These are phyloP conservation scores for Croton setiger DNA, from an alignment of 441 rosid species.

Conservation along the genomic window DNA sequence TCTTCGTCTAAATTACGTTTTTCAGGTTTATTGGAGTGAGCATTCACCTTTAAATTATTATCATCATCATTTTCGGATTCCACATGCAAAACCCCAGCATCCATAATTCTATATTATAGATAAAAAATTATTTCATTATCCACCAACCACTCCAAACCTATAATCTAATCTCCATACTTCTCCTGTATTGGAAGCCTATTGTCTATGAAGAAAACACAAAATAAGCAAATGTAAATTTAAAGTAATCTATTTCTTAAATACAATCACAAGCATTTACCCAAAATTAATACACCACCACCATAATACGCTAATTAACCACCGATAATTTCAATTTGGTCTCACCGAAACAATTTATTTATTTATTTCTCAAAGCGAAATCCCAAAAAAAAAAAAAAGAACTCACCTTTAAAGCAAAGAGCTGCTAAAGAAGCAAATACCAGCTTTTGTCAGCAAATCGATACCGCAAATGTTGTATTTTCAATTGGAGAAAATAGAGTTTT, in stretches of 20 bases:
- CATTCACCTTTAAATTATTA: slow-evolving; percentile 9
- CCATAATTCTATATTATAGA: slow-evolving; percentile 30
- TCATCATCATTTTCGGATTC: slow-evolving; percentile 30
- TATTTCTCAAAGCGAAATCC: background rate
- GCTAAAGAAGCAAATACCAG: background rate
- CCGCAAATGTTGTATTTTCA: background rate
- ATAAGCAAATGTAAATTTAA: background rate
- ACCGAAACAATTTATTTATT: too few relatives aligned
- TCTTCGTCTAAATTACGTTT: slow-evolving; percentile 29
- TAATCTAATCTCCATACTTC: slow-evolving; percentile 21
- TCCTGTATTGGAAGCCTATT: slow-evolving; percentile 5
- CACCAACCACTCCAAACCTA: slow-evolving; percentile 6
- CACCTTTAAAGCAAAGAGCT: background rate
- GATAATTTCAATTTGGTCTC: background rate
- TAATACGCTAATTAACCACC: background rate
- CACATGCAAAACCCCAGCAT: slow-evolving; percentile 31
- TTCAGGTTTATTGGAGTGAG: slow-evolving; percentile 20
- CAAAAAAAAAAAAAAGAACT: background rate
- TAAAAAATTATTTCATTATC: background rate
- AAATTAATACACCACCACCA: background rate
- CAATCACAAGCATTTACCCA: background rate
- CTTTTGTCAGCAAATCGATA: background rate
- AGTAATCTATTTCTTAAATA: background rate
- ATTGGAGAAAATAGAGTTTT: background rate
- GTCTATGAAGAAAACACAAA: slow-evolving; percentile 2